Conservation (phyloP, 2,329 filamentous ascomycete genomes). For the Teratosphaeria pseudoeucalypti region DNA sequence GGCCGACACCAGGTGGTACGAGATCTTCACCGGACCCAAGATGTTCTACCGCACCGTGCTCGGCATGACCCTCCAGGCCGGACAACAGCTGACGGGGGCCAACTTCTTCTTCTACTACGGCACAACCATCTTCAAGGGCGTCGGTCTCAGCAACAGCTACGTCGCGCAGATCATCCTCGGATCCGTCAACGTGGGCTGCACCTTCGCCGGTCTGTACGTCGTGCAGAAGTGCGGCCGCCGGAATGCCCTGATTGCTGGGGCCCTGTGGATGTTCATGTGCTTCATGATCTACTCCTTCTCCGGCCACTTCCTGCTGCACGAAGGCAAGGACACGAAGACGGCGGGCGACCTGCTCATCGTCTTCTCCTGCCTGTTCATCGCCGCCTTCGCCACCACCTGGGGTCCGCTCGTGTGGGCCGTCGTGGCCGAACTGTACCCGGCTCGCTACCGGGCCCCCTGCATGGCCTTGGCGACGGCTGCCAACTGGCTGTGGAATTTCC, state of each 20-base stretch:
- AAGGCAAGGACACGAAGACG: conserved; percentile 23
- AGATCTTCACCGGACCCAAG: conserved; percentile 54
- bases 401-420: conserved; percentile 60
- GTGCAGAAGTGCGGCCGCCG: conserved; percentile 37
- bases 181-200: conserved; percentile 38
- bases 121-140: conserved; percentile 4
- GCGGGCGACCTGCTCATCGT: conserved; percentile 53
- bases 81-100: conserved; percentile 58
- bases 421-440: conserved; percentile 54
- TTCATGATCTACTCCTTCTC: conserved; percentile 45
- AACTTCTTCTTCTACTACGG: conserved; percentile 50
- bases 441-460: conserved; percentile 38
- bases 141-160: conserved; percentile 23
- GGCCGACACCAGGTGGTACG: conserved; percentile 49
- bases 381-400: conserved; percentile 59
- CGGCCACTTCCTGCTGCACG: conserved; percentile 33
- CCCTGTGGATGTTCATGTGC: conserved; percentile 43
- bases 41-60: conserved; percentile 56
- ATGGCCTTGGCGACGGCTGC: conserved; percentile 48
- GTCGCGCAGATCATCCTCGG: conserved; percentile 39
- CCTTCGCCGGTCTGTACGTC: conserved; percentile 37
- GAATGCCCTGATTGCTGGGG: conserved; percentile 34
- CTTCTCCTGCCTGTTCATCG: conserved; percentile 58
- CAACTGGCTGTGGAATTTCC: conserved; percentile 45
- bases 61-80: conserved; percentile 52